A percentile compares a stretch with the other conserved stretches of the same genome.
phyloP scores from a whole-genome alignment of 1,139 yeast genomes.

The Lodderomyces theae region DNA sequence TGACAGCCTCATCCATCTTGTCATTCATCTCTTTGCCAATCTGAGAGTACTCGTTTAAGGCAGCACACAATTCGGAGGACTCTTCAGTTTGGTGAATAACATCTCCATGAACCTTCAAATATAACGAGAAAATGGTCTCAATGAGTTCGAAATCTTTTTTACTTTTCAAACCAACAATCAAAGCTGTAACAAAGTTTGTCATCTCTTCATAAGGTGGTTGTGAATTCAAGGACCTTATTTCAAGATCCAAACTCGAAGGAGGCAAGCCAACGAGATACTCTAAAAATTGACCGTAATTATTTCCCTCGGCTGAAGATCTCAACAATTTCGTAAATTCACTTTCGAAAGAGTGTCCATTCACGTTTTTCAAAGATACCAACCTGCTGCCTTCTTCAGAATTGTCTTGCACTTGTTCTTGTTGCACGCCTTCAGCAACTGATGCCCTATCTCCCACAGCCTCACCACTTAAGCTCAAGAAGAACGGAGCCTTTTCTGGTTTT shows the following conservation, averaged over 20 bases:
- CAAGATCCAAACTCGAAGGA: slow-evolving; percentile 81
- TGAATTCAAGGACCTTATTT: slow-evolving; percentile 74
- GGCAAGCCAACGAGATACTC: slow-evolving; percentile 57
- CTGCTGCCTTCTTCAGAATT: slow-evolving; percentile 22
- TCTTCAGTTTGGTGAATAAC: slow-evolving; percentile 52
- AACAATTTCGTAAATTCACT: slow-evolving; percentile 70
- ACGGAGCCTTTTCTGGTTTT: slow-evolving; percentile 84
- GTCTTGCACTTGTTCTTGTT: slow-evolving; percentile 9
- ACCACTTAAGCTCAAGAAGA: slow-evolving; percentile 65
- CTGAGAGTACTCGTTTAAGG: slow-evolving; percentile 41
- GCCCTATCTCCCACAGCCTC: slow-evolving; percentile 70
- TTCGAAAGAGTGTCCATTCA: slow-evolving; percentile 50
- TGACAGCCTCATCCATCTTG: slow-evolving; percentile 64
- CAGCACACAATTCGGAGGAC: slow-evolving; percentile 31
- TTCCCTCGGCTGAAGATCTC: slow-evolving; percentile 44
- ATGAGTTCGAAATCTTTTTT: slow-evolving; percentile 66
- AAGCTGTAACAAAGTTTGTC: slow-evolving; percentile 59
- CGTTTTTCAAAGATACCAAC: slow-evolving; percentile 25
- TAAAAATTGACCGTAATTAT: slow-evolving; percentile 52
- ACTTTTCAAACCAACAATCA: slow-evolving; percentile 55
- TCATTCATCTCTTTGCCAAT: slow-evolving; percentile 41
- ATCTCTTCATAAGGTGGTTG: slow-evolving; percentile 66
- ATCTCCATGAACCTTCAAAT: slow-evolving; percentile 81
- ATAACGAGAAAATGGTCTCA: slow-evolving; percentile 75
- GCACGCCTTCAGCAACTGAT: slow-evolving; percentile 53